Conservation (phyloP, 2,329 filamentous ascomycete species). For the Beauveria caledonica region DNA sequence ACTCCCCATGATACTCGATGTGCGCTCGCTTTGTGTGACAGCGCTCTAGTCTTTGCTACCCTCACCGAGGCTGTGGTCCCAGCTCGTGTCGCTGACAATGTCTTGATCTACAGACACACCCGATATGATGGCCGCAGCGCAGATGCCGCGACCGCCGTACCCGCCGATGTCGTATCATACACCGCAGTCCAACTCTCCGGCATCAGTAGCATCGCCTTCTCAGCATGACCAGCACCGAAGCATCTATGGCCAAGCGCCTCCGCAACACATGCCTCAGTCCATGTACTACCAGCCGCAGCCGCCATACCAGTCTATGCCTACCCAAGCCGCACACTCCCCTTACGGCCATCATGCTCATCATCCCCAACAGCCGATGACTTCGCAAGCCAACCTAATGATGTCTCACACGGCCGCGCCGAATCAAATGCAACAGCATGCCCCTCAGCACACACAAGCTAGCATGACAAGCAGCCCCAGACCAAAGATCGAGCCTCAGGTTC, state of each 20-base stretch:
- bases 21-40: background rate
- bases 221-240: constrained; percentile 82
- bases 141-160: constrained; percentile 70
- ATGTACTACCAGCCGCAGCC: constrained; percentile 66
- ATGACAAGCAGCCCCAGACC: constrained; percentile 55
- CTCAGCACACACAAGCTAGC: constrained; percentile 44
- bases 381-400: constrained; percentile 60
- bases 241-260: constrained; percentile 72
- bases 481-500: constrained; percentile 56
- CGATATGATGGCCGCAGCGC: constrained; percentile 59
- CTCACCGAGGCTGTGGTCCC: background rate
- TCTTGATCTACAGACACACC: constrained; percentile 38
- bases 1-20: background rate
- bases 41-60: background rate
- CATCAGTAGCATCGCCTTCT: constrained; percentile 83
- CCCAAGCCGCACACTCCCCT: constrained; percentile 51
- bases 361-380: constrained; percentile 49
- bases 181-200: constrained; percentile 89
- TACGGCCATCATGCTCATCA: constrained; percentile 51
- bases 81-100: constrained; percentile 3
- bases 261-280: constrained; percentile 68
- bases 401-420: constrained; percentile 47
- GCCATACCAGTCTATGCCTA: constrained; percentile 58
- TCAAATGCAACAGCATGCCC: constrained; percentile 51
- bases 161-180: constrained; percentile 89